Conservation (phyloP, 78 protist genomes). For the Cavenderia fasciculata region DNA sequence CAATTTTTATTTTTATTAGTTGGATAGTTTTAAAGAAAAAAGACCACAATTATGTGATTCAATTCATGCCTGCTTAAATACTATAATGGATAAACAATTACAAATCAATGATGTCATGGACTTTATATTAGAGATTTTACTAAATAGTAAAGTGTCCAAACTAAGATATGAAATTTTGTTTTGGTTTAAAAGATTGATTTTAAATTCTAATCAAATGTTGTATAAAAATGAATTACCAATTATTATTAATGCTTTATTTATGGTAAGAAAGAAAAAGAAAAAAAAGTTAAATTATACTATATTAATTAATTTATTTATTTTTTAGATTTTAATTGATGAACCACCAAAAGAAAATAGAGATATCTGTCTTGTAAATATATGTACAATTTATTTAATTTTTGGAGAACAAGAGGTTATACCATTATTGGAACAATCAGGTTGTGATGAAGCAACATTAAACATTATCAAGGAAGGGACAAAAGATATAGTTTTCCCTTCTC, state of each 20-base stretch:
- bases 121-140: slow-evolving; percentile 24
- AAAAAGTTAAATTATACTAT: background rate
- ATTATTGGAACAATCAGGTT: background rate
- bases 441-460: slow-evolving; percentile 15
- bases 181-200: slow-evolving; percentile 62
- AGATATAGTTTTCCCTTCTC: slow-evolving; percentile 3
- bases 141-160: slow-evolving; percentile 26
- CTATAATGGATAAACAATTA: slow-evolving; percentile 69
- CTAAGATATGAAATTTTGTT: slow-evolving; percentile 52
- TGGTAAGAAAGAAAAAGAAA: background rate
- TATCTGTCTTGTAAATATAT: slow-evolving; percentile 7
- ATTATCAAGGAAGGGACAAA: slow-evolving; percentile 11
- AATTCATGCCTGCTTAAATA: slow-evolving; percentile 72
- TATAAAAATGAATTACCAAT: slow-evolving; percentile 29
- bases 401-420: slow-evolving; percentile 52
- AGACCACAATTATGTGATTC: slow-evolving; percentile 65
- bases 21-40: slow-evolving; percentile 66
- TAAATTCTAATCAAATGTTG: slow-evolving; percentile 1
- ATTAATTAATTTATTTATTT: background rate
- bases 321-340: slow-evolving; percentile 40
- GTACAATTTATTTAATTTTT: slow-evolving; percentile 13
- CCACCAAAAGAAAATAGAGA: slow-evolving; percentile 48
- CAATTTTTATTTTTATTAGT: background rate
- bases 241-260: slow-evolving; percentile 25
- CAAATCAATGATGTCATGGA: slow-evolving; percentile 58